phyloP scores from a whole-genome alignment of 2,329 filamentous ascomycete species.

The Fusarium nisikadoi region DNA sequence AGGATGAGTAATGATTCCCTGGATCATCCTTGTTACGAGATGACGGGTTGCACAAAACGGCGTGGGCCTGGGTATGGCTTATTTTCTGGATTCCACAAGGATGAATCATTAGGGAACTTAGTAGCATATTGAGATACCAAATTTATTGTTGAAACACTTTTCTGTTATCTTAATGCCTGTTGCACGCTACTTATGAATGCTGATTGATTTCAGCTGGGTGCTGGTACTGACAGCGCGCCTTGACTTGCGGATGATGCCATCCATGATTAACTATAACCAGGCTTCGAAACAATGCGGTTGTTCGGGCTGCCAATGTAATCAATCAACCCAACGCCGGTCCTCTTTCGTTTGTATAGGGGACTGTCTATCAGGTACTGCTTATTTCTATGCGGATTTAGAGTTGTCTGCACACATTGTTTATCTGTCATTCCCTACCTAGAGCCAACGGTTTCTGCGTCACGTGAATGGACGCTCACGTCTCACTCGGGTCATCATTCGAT shows the following conservation, averaged over 20 bases:
- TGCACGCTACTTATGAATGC: too few species aligned
- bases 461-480: neutral
- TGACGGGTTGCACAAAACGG: neutral
- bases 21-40: conserved; percentile 11
- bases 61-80: neutral
- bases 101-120: neutral
- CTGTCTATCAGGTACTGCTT: neutral
- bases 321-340: neutral
- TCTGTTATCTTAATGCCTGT: neutral
- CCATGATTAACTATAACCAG: neutral
- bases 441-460: neutral
- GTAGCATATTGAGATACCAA: conserved; percentile 25
- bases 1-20: conserved; percentile 28
- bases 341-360: neutral
- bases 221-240: neutral
- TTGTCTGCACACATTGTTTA: neutral
- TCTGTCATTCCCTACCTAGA: neutral
- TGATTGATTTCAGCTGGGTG: neutral
- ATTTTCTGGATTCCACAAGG: conserved; percentile 1
- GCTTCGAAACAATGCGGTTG: neutral
- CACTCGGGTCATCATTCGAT: neutral
- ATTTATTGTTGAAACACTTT: neutral
- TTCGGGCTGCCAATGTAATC: neutral
- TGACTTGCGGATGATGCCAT: neutral
- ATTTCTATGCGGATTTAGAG: neutral